Evolutionary conservation across 768 basidiomycete species (phyloP).

Genomic region (Boletus sensibilis): DNA sequence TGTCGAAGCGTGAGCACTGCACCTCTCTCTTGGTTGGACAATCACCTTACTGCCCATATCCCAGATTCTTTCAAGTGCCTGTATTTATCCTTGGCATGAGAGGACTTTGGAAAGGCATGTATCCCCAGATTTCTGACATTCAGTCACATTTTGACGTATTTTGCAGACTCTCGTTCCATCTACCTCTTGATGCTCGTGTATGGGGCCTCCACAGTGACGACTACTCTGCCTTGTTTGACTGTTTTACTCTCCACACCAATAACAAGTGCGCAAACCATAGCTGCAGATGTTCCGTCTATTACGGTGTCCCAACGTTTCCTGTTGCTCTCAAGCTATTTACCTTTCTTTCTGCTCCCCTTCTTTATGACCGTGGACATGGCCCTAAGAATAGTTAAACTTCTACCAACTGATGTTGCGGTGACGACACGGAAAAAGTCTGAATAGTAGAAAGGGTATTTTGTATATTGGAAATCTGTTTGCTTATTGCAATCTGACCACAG

Average conservation of each 20-base stretch:
- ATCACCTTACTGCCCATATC: neutral
- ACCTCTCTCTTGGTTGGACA: neutral
- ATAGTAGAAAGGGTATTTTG: conserved; percentile 2
- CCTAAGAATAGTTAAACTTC: conserved; percentile 36
- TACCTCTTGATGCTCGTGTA: conserved; percentile 70
- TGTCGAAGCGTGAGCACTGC: conserved; percentile 54
- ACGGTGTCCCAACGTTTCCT: conserved; percentile 51
- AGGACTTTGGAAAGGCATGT: conserved; percentile 55
- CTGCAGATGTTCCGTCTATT: conserved; percentile 38
- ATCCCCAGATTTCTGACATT: neutral
- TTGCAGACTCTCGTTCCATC: conserved; percentile 48
- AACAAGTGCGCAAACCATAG: conserved; percentile 34
- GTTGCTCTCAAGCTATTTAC: conserved; percentile 68
- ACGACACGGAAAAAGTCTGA: conserved; percentile 15
- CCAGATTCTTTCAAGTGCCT: conserved; percentile 67
- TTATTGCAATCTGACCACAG: neutral
- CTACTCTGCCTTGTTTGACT: conserved; percentile 68
- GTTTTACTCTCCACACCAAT: conserved; percentile 55
- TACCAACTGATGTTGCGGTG: conserved; percentile 25
- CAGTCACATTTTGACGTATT: neutral
- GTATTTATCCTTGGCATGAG: conserved; percentile 68
- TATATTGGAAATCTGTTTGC: neutral
- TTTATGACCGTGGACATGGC: conserved; percentile 76
- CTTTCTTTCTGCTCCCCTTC: conserved; percentile 72
- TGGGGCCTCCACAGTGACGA: conserved; percentile 75